phyloP scores from a whole-genome alignment of 2,329 filamentous ascomycete species.

The Microcyclospora tardicrescens region DNA sequence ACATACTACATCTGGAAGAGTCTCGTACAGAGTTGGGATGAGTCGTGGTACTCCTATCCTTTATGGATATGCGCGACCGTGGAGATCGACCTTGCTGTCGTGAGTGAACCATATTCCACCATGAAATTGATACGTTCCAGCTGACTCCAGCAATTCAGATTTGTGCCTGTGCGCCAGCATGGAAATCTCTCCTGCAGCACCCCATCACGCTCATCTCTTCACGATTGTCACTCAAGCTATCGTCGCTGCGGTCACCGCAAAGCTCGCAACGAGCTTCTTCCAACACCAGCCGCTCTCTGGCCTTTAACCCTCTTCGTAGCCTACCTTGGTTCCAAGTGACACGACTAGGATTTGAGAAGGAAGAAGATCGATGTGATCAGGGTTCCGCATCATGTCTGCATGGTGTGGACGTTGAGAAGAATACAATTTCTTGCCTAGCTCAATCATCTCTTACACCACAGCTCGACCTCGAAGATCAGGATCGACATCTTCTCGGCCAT shows the following conservation, averaged over 20 bases:
- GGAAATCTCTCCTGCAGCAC: constrained; percentile 21
- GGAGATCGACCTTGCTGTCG: constrained; percentile 35
- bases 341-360: constrained; percentile 4
- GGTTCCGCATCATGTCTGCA: background rate
- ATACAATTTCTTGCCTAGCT: background rate
- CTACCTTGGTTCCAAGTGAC: constrained; percentile 8
- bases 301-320: constrained; percentile 7
- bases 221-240: constrained; percentile 11
- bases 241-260: constrained; percentile 10
- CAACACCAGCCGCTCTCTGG: background rate
- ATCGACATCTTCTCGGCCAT: constrained; percentile 2
- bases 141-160: constrained; percentile 12
- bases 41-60: constrained; percentile 33
- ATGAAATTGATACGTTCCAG: background rate
- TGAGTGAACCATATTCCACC: constrained; percentile 15
- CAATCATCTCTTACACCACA: constrained; percentile 1
- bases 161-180: constrained; percentile 26
- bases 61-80: constrained; percentile 36
- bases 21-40: constrained; percentile 29
- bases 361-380: constrained; percentile 1
- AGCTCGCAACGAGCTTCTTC: constrained; percentile 1
- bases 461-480: constrained; percentile 2
- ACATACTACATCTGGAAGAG: constrained; percentile 33
- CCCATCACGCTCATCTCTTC: constrained; percentile 9
- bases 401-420: background rate